Evolutionary conservation across 352 stramenopile species (phyloP), one percentile per base, ranked within the genome.

Genomic region (Stramenopiles sp.): DNA sequence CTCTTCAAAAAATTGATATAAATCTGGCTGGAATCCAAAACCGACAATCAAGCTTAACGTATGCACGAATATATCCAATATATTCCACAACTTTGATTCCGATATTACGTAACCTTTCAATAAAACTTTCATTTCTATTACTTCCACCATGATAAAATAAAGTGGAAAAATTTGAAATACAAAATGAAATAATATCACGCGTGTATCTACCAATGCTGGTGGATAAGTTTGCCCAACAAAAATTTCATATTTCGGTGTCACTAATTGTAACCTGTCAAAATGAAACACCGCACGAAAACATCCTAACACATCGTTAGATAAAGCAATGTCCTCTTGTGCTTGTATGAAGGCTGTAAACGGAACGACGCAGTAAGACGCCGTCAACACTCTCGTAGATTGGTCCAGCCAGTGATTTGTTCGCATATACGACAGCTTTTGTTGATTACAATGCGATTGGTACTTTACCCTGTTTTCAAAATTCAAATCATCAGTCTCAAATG

Each of bases 231-330:
- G 30, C 31, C 65, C 65, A 31, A 33, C 65, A 31, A 76, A 33
- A 13, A 76, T 76, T 76, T 33, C 65, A 76, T 76, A 76, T 13
- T 4, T 76, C 7, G 65, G 65, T 7, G 65, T 76, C 7, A 76
- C 65, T 13, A 13, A 33, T 31, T 20, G 30, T 4, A 13, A 76
- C 7, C 65, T 31, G 13, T 76, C 31, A 20, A 76, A 4, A 76
- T 76, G 31, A 33, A 76, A 76, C 13, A 33, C 7, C 65, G 31
- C 31, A 4, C 31, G 65, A 31, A 76, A 33, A 20, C 65, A 76
- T 13, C 4, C 65, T 13, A 13, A 31, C 4, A 33, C 30, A 76
- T 76, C 65, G 4, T 4, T 31, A 4, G 38, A 53, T 13, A 53
- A 53, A 13, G 38, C 38, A 1, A 76, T 7, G 7, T 76, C 13